Evolutionary conservation across 495 filamentous ascomycete genomes (phyloP), one percentile per base, ranked within the genome.

Genomic region (Penicillium cataractarum): DNA sequence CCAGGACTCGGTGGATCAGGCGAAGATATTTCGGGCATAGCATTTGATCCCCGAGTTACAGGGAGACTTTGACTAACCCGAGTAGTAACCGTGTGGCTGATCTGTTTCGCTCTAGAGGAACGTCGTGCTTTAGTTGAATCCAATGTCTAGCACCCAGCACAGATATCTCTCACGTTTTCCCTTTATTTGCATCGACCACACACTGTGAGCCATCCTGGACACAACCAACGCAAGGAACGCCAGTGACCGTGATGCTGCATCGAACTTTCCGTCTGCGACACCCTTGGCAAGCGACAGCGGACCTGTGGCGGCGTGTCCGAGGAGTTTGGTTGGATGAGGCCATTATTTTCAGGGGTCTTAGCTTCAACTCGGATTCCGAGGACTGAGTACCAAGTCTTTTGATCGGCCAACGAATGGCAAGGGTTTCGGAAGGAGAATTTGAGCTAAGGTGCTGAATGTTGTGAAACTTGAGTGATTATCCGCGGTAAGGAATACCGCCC

Each of bases 191-290:
- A n/a, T 61, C 22, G 6, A 77, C 68, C 12, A 70, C 56, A 42
- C 74, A 77, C 33, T 72, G 57, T 3, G 61, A 55, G 22, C 58
- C 40, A 51, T 77, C 72, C 60, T 77, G 74, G 4, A 66, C 59
- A 61, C 74, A 77, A 0, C 67, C 69, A 31, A 65, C 62, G 24
- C 72, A 77, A 17, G 74, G 74, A 1, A 75, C 42, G 4, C 72
- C 72, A 2, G 74, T 77, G 21, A 75, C 62, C 5, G 62, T 65
- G 27, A 75, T 27, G 35, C 69, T 75, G 52, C 74, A 76, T 19
- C 74, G 74, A 2, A 76, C 74, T 62, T 75, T 76, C 15, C 74
- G 74, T 55, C 69, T 61, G 15, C 74, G 69, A 48, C 74, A 76
- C 19, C 61, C 49, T 13, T 75, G 64, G 33, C 74, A 76, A 2